Base-by-base conservation (phyloP, 2,329 filamentous ascomycete genomes). In the Passalora sequoiae region DNA sequence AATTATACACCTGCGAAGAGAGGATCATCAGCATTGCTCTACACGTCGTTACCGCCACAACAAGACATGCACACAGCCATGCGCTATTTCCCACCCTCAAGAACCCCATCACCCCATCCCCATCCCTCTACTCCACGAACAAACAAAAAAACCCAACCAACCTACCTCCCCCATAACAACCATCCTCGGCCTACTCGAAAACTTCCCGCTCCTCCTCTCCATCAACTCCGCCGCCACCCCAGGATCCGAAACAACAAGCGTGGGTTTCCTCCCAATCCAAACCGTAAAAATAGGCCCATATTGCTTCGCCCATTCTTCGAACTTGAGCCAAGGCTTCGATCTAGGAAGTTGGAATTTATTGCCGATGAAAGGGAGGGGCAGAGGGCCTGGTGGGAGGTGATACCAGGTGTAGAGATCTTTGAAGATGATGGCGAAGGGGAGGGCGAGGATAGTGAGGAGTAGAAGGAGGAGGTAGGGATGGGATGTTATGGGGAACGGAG, bases 241-340 rank as follows among this genome's bases (percentile, higher is more conserved):
- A 0, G 69, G 69, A 47, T 73, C 70, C 0, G 65, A 71, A 38
- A 73, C 60, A 39, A 73, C 60, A 4, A 74, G 46, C 0, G 69
- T 70, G 2, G 69, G 69, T 8, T 61, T 65, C n/a, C 69, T 60
- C 0, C 70, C 70, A 19, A 72, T 67, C 70, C 69, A 72, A 46
- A 73, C 63, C 2, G 70, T 73, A 55, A 69, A 72, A 37, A 73
- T 71, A 3, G 69, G 68, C 0, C 70, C 71, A 47, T 73, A 73
- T 17, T 30, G 54, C 33, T 65, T 61, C 7, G 67, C 66, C 69
- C 69, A 72, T 42, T 66, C 54, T 48, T 71, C 58, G 56, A 73
- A 68, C 40, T 66, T 59, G 7, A 69, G 44, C 66, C 66, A 69
- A 15, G 64, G 63, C 43, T 61, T 56, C 8, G 46, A 47, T 10